Evolutionary conservation across 2,329 filamentous ascomycete genomes (phyloP), one percentile per base, ranked within the genome.

Genomic region (Beauveria bassiana): DNA sequence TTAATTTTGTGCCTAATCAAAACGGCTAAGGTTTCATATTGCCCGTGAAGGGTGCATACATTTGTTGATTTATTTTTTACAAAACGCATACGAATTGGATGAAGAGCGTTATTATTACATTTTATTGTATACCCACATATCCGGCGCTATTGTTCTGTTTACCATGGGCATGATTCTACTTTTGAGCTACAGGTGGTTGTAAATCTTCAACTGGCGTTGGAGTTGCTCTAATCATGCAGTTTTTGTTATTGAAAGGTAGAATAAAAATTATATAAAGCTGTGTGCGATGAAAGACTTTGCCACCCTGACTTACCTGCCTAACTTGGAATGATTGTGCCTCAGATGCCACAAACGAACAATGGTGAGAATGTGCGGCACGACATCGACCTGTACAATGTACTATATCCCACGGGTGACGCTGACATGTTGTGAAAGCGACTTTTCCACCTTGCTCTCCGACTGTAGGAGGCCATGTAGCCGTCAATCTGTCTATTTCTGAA

Each of bases 1-100:
- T 74, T 43, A 63, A 67, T 52, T 73, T 74, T 22, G 47, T 57
- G 43, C 61, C 61, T 18, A 54, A 20, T 16, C 50, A 56, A 38
- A 47, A 53, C 16, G 40, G 46, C 2, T 60, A 47, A 47, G 2
- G 3, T 20, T n/a, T 20, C 7, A 3, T n/a, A 31, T 42, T 42
- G 18, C 20, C 3, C 12, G 14, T 8, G 14, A 14, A 8, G 7
- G 50, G 50, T 22, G 42, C 54, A 20, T 28, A 10, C 12, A 6
- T 18, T 46, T 56, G 7, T 20, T 24, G 7, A 50, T n/a, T 28
- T 18, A 28, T 57, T n/a, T 12, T 34, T n/a, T 22, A 18, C 53
- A n/a, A 38, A 34, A 12, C 38, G 40, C 34, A 46, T 22, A 57
- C 43, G 31, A 50, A 49, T 28, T 49, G 43, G 31, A 50, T 58